Evolutionary conservation across 2,329 filamentous ascomycete genomes (phyloP).

Genomic region (Alternaria solani): DNA sequence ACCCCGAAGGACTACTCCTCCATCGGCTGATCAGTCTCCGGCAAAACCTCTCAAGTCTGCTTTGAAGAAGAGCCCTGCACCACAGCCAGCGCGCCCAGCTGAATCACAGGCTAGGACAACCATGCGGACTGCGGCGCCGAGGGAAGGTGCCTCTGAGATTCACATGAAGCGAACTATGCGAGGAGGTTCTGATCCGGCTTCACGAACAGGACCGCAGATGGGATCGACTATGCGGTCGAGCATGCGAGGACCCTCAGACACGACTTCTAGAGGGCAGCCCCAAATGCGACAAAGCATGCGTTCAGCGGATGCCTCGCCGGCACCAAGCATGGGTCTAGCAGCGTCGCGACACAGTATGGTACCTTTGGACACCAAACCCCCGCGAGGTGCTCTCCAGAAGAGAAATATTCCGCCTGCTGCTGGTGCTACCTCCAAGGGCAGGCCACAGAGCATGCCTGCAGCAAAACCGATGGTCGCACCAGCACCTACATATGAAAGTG

Average conservation of each 20-base stretch:
- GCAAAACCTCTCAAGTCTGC: constrained; percentile 51
- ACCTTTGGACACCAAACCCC: constrained; percentile 33
- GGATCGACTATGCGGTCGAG: constrained; percentile 46
- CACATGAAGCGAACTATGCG: constrained; percentile 51
- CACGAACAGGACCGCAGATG: constrained; percentile 24
- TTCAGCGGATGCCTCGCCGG: constrained; percentile 37
- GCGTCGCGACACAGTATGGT: constrained; percentile 47
- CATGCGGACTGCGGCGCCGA: constrained; percentile 15
- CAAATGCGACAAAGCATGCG: constrained; percentile 61
- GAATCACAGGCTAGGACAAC: constrained; percentile 22
- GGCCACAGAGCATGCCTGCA: constrained; percentile 40
- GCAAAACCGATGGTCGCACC: constrained; percentile 27
- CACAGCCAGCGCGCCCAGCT: constrained; percentile 22
- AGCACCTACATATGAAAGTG: constrained; percentile 48
- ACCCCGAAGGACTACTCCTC: constrained; percentile 4
- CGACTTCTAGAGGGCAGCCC: constrained; percentile 20
- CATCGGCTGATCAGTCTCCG: constrained; percentile 26
- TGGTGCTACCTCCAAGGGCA: constrained; percentile 23
- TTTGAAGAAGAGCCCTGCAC: constrained; percentile 50
- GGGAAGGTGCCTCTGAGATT: constrained; percentile 21
- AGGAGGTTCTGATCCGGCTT: constrained; percentile 13
- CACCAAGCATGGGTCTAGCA: constrained; percentile 40
- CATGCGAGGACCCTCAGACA: constrained; percentile 44
- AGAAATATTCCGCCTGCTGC: constrained; percentile 46
- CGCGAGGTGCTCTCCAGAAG: constrained; percentile 51